A percentile compares a stretch with the other conserved stretches of the same genome.
Evolutionary conservation across 2,329 filamentous ascomycete species (phyloP).

Genomic region (Aspergillus fischeri): DNA sequence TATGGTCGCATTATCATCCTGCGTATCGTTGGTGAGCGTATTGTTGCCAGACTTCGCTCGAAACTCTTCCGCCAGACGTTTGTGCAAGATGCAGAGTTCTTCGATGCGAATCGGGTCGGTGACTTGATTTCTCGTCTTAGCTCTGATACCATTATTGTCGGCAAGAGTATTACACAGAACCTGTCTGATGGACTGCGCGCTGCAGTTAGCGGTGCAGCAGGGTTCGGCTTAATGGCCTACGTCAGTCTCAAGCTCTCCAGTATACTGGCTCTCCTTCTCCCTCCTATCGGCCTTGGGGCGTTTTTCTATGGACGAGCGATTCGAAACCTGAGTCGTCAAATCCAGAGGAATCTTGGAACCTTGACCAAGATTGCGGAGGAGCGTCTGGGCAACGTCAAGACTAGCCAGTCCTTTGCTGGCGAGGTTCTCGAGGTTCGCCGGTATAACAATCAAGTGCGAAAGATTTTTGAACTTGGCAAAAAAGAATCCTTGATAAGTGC

Average conservation of each 20-base stretch:
- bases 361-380: conserved; percentile 98
- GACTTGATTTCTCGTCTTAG: conserved; percentile 93
- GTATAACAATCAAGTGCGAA: conserved; percentile 88
- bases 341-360: conserved; percentile 88
- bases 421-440: conserved; percentile 85
- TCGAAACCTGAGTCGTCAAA: conserved; percentile 82
- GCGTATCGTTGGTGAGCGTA: conserved; percentile 88
- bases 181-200: conserved; percentile 92
- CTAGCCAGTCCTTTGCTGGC: conserved; percentile 91
- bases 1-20: conserved; percentile 92
- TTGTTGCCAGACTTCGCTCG: conserved; percentile 83
- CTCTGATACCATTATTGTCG: conserved; percentile 95
- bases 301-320: conserved; percentile 90
- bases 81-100: conserved; percentile 97
- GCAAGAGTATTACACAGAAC: conserved; percentile 97
- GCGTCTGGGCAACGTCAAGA: conserved; percentile 92
- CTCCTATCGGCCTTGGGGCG: conserved; percentile 83
- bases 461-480: conserved; percentile 85
- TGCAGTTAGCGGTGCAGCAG: conserved; percentile 82
- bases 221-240: conserved; percentile 92
- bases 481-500: conserved; percentile 84
- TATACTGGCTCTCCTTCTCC: conserved; percentile 80
- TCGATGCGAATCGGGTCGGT: conserved; percentile 94
- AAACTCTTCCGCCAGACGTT: conserved; percentile 89
- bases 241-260: conserved; percentile 87